Evolutionary conservation across 768 basidiomycete species (phyloP).

Genomic region (Podaxis sp.): DNA sequence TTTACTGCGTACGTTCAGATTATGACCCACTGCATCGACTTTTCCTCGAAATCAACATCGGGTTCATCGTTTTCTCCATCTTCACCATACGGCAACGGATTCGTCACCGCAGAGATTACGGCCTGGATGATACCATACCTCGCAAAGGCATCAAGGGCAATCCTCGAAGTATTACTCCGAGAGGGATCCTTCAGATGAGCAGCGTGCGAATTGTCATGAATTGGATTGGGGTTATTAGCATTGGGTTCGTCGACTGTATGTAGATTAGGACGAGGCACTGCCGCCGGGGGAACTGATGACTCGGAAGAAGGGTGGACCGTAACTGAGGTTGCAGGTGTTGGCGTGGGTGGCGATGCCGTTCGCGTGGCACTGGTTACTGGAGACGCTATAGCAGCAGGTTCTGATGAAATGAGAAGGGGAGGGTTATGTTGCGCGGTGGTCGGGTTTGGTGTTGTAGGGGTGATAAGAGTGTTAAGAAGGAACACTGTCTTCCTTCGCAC

Average conservation of each 20-base stretch:
- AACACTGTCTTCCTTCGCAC: conserved; percentile 81
- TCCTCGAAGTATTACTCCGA: conserved; percentile 47
- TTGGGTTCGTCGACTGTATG: conserved; percentile 16
- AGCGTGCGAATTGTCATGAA: conserved; percentile 76
- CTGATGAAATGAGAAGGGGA: conserved; percentile 13
- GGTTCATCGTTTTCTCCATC: conserved; percentile 61
- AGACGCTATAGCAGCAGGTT: background rate
- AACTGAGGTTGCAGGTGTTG: background rate
- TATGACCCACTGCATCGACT: conserved; percentile 46
- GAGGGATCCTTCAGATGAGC: conserved; percentile 56
- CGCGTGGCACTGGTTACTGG: conserved; percentile 6
- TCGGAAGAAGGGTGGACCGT: background rate
- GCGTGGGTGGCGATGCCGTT: background rate
- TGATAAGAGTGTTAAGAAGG: conserved; percentile 69
- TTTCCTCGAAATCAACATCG: conserved; percentile 68
- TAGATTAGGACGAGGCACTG: conserved; percentile 19
- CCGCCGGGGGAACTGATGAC: conserved; percentile 13
- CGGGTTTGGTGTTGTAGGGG: conserved; percentile 35
- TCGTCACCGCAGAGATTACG: conserved; percentile 49
- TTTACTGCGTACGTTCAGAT: no score
- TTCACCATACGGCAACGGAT: conserved; percentile 60
- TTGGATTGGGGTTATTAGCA: conserved; percentile 24
- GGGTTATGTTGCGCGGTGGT: conserved; percentile 17
- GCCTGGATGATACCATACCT: conserved; percentile 44
- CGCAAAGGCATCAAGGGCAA: conserved; percentile 48